Base-by-base conservation (phyloP, 257 asterid genomes). In the Rehmannia glutinosa region DNA sequence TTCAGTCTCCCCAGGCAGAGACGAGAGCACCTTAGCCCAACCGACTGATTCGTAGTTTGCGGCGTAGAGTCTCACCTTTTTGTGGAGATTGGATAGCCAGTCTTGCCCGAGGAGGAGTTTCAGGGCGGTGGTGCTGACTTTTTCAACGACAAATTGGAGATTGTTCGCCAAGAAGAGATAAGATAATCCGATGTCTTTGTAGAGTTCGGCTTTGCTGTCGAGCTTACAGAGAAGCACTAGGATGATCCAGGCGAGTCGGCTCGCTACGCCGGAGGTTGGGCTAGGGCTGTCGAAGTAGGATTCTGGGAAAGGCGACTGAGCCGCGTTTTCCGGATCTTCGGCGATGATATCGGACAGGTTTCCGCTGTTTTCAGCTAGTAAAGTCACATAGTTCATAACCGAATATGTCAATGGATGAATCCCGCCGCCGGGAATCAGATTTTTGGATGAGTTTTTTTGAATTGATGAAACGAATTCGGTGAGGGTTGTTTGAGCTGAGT, bases 181-280 rank as follows among this genome's bases (percentile, higher is more conserved):
- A 1, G 91, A 82, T 64, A 87, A 61, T 9, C 80, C 84, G 27
- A 74, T 47, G 65, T 90, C 93, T 11, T 73, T 76, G 79, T 87
- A 90, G 24, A 75, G 52, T 32, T 78, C 72, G 13, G 91, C 80
- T 75, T 83, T 90, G 66, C 74, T 74, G 70, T 90, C 95, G 45
- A 90, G 95, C 55, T 87, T 87, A 79, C 97, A 89, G 27, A 89
- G 89, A 8, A 89, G 91, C 20, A 80, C 78, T 3, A 90, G 86
- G 25, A 87, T 24, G 69, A 87, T 78, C 93, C 95, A 85, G 20
- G 92, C 95, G 24, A 83, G 79, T 35, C 80, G 81, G 36, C 64
- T 65, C 7, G 85, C 68, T 10, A 80, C 75, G 7, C 77, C 79
- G 25, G 93, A 78, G 47, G 47, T 67, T n/a, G 79, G 45, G n/a